A percentile compares a stretch with the other conserved stretches of the same genome.
These are phyloP conservation scores for Scutellaria barbata DNA, from an alignment of 257 asterid genomes.

Conservation along the genomic window DNA sequence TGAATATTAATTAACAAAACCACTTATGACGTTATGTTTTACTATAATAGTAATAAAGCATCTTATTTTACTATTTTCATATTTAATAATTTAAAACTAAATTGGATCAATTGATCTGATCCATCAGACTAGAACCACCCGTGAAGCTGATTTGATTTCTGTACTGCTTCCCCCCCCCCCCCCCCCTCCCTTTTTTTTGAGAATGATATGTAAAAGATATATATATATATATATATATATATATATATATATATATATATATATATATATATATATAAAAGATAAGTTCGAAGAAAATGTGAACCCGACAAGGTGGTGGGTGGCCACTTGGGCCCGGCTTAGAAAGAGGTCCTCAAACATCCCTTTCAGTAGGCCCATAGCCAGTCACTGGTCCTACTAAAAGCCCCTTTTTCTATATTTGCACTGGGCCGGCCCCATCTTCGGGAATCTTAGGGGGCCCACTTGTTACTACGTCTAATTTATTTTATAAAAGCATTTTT, in stretches of 20 bases:
- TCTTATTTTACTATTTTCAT: too few species aligned
- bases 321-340: conserved; percentile 14
- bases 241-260: too few species aligned
- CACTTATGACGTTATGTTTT: too few species aligned
- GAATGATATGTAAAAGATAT: background rate
- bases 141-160: too few species aligned
- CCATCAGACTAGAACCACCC: background rate
- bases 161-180: too few species aligned
- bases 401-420: conserved; percentile 14
- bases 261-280: background rate
- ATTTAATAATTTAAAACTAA: too few species aligned
- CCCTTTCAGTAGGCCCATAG: conserved; percentile 28
- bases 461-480: background rate
- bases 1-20: too few species aligned
- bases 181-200: too few species aligned
- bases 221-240: background rate
- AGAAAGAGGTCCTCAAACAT: background rate
- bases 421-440: conserved; percentile 25
- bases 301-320: conserved; percentile 30
- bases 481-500: background rate
- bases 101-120: background rate
- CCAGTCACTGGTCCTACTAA: conserved; percentile 15
- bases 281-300: too few species aligned
- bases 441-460: conserved; percentile 33
- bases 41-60: too few species aligned